Percentiles rank a stretch among this genome's conserved stretches.
Evolutionary conservation across 179 eudicot genomes (phyloP).

Genomic region (Dionaea muscipula): DNA sequence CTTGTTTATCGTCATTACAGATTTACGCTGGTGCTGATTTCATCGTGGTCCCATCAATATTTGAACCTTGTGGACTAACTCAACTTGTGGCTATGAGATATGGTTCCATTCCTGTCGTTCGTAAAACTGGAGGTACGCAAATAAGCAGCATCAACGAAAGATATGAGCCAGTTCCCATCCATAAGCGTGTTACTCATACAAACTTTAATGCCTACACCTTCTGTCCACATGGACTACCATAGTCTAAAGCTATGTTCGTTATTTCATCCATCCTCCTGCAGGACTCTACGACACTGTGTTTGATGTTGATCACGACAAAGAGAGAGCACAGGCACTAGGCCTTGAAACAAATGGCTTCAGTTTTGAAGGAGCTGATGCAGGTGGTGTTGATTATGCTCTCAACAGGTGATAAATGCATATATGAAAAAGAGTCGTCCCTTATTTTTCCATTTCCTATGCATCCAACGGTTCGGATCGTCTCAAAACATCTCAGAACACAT

Average conservation of each 20-base stretch:
- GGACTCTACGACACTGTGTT: constrained; percentile 92
- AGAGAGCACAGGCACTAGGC: constrained; percentile 77
- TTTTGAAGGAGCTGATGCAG: constrained; percentile 87
- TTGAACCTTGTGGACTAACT: constrained; percentile 96
- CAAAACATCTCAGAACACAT: too few relatives aligned
- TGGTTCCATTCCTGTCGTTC: constrained; percentile 87
- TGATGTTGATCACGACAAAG: constrained; percentile 81
- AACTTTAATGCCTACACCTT: too few relatives aligned
- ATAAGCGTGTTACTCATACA: too few relatives aligned
- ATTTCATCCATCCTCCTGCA: constrained; percentile 13
- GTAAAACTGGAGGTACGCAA: constrained; percentile 87
- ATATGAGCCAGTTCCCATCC: too few relatives aligned
- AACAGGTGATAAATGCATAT: constrained; percentile 33
- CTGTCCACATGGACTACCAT: too few relatives aligned
- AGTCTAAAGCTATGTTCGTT: too few relatives aligned
- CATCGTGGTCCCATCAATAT: constrained; percentile 87
- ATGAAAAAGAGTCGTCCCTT: too few relatives aligned
- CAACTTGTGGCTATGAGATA: constrained; percentile 99
- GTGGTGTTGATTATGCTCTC: constrained; percentile 88
- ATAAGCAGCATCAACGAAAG: neutral
- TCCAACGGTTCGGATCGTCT: too few relatives aligned
- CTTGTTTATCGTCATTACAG: constrained; percentile 22
- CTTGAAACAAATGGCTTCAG: constrained; percentile 88
- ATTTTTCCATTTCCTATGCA: too few relatives aligned
- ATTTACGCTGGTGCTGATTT: constrained; percentile 96